Evolutionary conservation across 352 stramenopile genomes (phyloP).

Genomic region (Globisporangium lucens): DNA sequence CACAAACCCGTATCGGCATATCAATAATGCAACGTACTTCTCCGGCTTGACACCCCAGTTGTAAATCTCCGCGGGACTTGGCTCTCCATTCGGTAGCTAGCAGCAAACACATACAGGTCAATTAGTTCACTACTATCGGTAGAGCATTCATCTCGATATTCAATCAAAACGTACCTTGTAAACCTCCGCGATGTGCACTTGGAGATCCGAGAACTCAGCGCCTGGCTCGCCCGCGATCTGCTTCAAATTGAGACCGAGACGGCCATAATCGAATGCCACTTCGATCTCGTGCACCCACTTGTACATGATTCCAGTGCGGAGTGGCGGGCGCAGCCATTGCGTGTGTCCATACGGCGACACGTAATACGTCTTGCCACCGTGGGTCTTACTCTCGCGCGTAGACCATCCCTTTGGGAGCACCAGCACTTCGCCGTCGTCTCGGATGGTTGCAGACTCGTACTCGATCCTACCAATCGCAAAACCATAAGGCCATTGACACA

Average conservation of each 20-base stretch:
- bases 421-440: conserved; percentile 70
- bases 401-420: conserved; percentile 79
- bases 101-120: background rate
- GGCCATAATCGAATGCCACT: conserved; percentile 75
- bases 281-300: conserved; percentile 84
- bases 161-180: conserved; percentile 55
- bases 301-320: conserved; percentile 61
- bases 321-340: conserved; percentile 74
- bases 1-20: background rate
- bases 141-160: background rate
- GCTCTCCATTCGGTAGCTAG: conserved; percentile 70
- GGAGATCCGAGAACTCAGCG: conserved; percentile 64
- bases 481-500: background rate
- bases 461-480: conserved; percentile 27
- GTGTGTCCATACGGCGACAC: conserved; percentile 82
- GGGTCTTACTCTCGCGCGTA: conserved; percentile 76
- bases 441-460: conserved; percentile 57
- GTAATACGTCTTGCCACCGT: conserved; percentile 84
- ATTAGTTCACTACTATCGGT: no score
- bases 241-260: conserved; percentile 80
- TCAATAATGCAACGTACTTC: conserved; percentile 36
- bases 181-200: conserved; percentile 79
- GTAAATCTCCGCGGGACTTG: conserved; percentile 86
- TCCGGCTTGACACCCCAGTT: conserved; percentile 89
- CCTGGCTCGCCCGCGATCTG: conserved; percentile 74